Evolutionary conservation across 2,329 filamentous ascomycete species (phyloP), one percentile per base, ranked within the genome.

Genomic region (Cladophialophora yegresii): DNA sequence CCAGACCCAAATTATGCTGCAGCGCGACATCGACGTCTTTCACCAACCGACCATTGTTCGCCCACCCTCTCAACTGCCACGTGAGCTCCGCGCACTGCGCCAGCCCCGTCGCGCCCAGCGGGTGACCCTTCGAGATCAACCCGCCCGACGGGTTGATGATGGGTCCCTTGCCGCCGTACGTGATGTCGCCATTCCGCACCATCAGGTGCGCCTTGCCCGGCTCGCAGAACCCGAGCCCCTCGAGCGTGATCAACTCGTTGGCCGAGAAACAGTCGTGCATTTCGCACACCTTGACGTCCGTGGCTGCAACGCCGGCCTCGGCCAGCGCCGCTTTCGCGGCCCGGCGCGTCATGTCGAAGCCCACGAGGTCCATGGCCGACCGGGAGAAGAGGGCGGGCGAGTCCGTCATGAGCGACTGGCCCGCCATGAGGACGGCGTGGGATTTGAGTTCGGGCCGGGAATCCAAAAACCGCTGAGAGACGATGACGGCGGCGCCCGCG

Each of bases 31-130:
- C 85, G 0, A 92, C 93, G 62, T 83, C 83, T 23, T 85, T 80
- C 0, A 90, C 84, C 13, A 87, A 80, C 40, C 93, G 85, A 51
- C 69, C 69, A 81, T 97, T 97, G 78, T 95, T 96, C 16, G 93
- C 93, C 93, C 93, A 98, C 8, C 93, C 93, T 69, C 93, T 85
- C 72, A 98, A 82, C 74, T 98, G 93, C 93, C 93, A 98, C 30
- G 96, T 90, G n/a, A 98, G 82, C 80, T 98, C 93, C 2, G 93
- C 91, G 75, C 93, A 97, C 80, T 98, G 93, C 12, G 93, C 95
- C 59, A 98, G 84, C 13, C 95, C 93, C 0, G 92, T 96, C 0
- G 93, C 93, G 36, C 93, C 93, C 4, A 98, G 87, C 0, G 95
- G 93, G 77, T 98, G 93, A 53, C 93, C 93, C 82, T 98, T 98